These are phyloP conservation scores for Grigorovia yakushimaensis DNA, from an alignment of 805 yeast species.

Conservation along the genomic window DNA sequence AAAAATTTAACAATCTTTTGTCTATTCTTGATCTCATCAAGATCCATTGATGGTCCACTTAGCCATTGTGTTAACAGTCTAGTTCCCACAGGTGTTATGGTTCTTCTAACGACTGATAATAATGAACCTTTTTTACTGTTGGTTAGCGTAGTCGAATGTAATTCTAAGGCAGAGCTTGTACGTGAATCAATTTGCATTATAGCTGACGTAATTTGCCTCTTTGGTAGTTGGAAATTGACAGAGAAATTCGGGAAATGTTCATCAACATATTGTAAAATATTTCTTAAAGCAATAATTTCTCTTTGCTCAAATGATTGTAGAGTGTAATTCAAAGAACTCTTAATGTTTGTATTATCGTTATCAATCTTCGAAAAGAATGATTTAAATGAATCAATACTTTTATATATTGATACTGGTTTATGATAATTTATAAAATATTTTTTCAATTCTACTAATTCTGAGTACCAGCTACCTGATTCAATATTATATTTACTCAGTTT, in stretches of 20 bases:
- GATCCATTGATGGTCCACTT: slow-evolving; percentile 62
- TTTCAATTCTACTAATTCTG: slow-evolving; percentile 47
- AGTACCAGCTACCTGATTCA: slow-evolving; percentile 43
- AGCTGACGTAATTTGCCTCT: slow-evolving; percentile 39
- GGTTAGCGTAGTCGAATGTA: slow-evolving; percentile 49
- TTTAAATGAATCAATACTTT: slow-evolving; percentile 31
- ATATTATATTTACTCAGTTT: slow-evolving; percentile 33
- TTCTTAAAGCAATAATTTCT: slow-evolving; percentile 53
- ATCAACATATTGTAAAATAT: slow-evolving; percentile 55
- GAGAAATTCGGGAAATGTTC: slow-evolving; percentile 63
- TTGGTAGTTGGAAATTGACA: slow-evolving; percentile 59
- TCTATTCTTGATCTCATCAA: slow-evolving; percentile 45
- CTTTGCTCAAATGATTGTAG: slow-evolving; percentile 30
- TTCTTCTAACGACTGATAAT: slow-evolving; percentile 56
- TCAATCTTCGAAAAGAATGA: slow-evolving; percentile 29
- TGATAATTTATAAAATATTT: slow-evolving; percentile 51
- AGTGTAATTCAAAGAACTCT: slow-evolving; percentile 18
- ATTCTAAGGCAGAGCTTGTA: slow-evolving; percentile 67
- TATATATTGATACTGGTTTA: slow-evolving; percentile 32
- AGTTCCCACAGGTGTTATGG: slow-evolving; percentile 75
- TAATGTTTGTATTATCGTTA: slow-evolving; percentile 12
- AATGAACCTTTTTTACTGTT: slow-evolving; percentile 58
- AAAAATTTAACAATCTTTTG: slow-evolving; percentile 43
- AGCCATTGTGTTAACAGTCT: slow-evolving; percentile 76
- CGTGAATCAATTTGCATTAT: slow-evolving; percentile 73